These are phyloP conservation scores for Colletotrichum melonis DNA, from an alignment of 2,329 filamentous ascomycete species.

Conservation along the genomic window DNA sequence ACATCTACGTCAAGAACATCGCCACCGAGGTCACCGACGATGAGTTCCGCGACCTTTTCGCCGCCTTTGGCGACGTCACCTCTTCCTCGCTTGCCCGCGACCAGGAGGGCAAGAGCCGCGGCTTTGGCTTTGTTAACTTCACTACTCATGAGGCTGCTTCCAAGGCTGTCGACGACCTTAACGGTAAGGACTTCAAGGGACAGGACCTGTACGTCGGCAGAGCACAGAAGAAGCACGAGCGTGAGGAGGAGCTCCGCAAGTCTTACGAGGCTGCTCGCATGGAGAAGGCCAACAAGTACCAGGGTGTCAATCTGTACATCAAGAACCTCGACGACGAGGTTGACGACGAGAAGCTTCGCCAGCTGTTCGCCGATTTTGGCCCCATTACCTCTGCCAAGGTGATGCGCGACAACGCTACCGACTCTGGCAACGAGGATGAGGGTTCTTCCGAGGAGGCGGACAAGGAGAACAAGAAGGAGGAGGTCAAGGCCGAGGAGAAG, in stretches of 20 bases:
- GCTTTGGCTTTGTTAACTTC: constrained; percentile 97
- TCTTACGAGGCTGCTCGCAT: constrained; percentile 97
- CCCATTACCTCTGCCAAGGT: constrained; percentile 99
- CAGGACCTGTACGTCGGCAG: constrained; percentile 98
- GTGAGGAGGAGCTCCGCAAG: constrained; percentile 98
- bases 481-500: constrained; percentile 49
- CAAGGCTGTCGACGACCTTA: constrained; percentile 90
- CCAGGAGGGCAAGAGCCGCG: constrained; percentile 90
- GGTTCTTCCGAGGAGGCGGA: constrained; percentile 61
- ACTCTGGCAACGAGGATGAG: constrained; percentile 67
- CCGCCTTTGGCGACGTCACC: constrained; percentile 92
- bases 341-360: constrained; percentile 96
- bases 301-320: constrained; percentile 99
- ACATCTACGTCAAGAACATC: constrained; percentile 99
- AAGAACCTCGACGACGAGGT: constrained; percentile 98
- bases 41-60: constrained; percentile 93
- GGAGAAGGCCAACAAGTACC: constrained; percentile 99
- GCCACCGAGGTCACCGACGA: constrained; percentile 86
- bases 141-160: constrained; percentile 88
- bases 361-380: constrained; percentile 91
- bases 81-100: constrained; percentile 95
- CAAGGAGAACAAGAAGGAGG: constrained; percentile 62
- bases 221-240: constrained; percentile 99
- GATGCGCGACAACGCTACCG: constrained; percentile 84
- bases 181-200: constrained; percentile 90